Conservation (phyloP, 2,329 filamentous ascomycete genomes). For the Immersiporthe knoxdaviesiana region DNA sequence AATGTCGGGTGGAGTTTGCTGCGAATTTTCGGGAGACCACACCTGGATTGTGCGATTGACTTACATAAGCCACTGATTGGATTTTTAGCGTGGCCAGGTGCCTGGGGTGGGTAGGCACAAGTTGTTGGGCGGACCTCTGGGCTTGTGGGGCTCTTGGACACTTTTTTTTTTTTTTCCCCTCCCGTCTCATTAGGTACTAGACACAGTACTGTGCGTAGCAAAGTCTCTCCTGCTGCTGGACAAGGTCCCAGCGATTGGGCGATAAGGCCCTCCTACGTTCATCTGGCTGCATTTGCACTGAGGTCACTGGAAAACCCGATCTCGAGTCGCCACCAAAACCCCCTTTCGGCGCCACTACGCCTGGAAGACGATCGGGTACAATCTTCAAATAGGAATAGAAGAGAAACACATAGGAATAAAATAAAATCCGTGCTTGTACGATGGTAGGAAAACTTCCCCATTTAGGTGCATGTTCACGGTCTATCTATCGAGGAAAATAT, state of each 20-base stretch:
- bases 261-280: too few relatives aligned
- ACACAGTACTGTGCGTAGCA: not conserved
- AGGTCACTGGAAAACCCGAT: too few relatives aligned
- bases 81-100: not conserved
- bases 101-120: not conserved
- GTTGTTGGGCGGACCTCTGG: not conserved
- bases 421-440: too few relatives aligned
- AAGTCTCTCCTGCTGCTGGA: not conserved
- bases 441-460: too few relatives aligned
- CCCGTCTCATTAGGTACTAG: too few relatives aligned
- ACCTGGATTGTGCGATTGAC: conserved; percentile 7
- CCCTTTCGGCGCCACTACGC: not conserved
- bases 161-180: not conserved
- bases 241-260: too few relatives aligned
- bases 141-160: not conserved
- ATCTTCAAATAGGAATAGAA: not conserved
- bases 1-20: conserved; percentile 21
- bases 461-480: not conserved
- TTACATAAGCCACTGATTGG: conserved; percentile 17
- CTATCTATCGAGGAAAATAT: not conserved
- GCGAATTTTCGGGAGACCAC: conserved; percentile 16
- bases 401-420: too few relatives aligned
- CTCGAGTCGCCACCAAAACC: not conserved
- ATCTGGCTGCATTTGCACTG: not conserved
- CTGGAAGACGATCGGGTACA: too few relatives aligned